A percentile compares a stretch with the other conserved stretches of the same genome.
phyloP scores from a whole-genome alignment of 2,329 filamentous ascomycete species.

The Uncinocarpus reesii region DNA sequence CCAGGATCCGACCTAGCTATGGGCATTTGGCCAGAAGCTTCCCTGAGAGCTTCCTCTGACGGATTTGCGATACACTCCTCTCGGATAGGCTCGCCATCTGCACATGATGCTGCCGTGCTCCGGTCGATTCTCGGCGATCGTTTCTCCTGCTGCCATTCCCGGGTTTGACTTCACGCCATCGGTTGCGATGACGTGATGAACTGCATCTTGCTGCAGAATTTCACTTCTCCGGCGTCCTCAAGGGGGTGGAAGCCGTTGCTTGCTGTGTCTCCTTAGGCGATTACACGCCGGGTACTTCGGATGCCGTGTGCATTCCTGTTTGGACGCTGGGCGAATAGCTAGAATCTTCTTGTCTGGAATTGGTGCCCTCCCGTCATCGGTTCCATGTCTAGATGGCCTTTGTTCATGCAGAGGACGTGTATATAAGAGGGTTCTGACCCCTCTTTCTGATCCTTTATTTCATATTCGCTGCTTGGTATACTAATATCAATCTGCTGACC shows the following conservation, averaged over 20 bases:
- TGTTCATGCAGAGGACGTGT: neutral
- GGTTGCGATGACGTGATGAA: slow-evolving; percentile 1
- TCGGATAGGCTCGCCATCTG: neutral
- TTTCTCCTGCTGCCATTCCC: neutral
- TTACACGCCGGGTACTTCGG: slow-evolving; percentile 2
- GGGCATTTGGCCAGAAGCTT: neutral
- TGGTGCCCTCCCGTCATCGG: slow-evolving; percentile 5
- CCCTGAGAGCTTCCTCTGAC: neutral
- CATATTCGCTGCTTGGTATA: neutral
- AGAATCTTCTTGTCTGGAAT: neutral
- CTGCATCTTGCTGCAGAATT: slow-evolving; percentile 5
- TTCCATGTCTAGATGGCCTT: neutral
- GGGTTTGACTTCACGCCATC: neutral
- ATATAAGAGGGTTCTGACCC: neutral
- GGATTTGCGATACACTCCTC: neutral
- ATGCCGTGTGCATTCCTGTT: slow-evolving; percentile 3
- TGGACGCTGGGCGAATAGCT: neutral
- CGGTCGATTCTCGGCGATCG: slow-evolving; percentile 3
- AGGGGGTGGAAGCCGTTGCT: neutral
- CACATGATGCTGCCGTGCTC: neutral
- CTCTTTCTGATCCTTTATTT: neutral
- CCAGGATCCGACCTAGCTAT: no score
- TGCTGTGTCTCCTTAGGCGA: neutral
- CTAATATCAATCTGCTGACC: neutral
- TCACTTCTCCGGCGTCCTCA: neutral